Percentiles rank a stretch among this genome's conserved stretches.
phyloP scores from a whole-genome alignment of 2,329 filamentous ascomycete species.

The Pyrenochaeta sp. region DNA sequence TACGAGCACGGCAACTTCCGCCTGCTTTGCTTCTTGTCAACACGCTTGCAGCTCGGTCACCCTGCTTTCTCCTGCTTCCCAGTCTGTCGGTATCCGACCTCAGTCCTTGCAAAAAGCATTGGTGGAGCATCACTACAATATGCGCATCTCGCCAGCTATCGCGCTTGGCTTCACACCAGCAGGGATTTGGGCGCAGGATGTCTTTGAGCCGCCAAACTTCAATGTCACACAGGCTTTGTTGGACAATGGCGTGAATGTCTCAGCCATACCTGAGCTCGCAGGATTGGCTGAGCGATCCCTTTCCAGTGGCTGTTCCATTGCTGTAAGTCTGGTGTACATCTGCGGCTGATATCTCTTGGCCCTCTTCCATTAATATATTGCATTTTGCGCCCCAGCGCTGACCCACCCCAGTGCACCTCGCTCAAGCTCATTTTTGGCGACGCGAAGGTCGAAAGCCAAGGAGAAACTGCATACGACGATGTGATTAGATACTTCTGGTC shows the following conservation, averaged over 20 bases:
- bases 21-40: not conserved
- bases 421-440: constrained; percentile 26
- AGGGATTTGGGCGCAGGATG: constrained; percentile 1
- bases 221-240: constrained; percentile 21
- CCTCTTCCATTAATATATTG: not conserved
- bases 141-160: not conserved
- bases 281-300: not conserved
- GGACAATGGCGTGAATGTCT: constrained; percentile 17
- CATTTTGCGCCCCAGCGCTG: not conserved
- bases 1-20: not conserved
- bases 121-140: not conserved
- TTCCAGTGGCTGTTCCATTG: constrained; percentile 13
- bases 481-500: constrained; percentile 37
- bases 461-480: constrained; percentile 20
- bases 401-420: constrained; percentile 26
- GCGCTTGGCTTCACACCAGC: constrained; percentile 2
- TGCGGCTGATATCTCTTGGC: not conserved
- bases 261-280: constrained; percentile 7
- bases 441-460: constrained; percentile 21
- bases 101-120: not conserved
- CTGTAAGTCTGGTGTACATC: constrained; percentile 12
- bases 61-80: not conserved
- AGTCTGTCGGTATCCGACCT: not conserved
- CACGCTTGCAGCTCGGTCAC: not conserved
- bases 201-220: constrained; percentile 14